Conservation (phyloP, 2,329 filamentous ascomycete genomes). For the Stemphylium lycopersici region DNA sequence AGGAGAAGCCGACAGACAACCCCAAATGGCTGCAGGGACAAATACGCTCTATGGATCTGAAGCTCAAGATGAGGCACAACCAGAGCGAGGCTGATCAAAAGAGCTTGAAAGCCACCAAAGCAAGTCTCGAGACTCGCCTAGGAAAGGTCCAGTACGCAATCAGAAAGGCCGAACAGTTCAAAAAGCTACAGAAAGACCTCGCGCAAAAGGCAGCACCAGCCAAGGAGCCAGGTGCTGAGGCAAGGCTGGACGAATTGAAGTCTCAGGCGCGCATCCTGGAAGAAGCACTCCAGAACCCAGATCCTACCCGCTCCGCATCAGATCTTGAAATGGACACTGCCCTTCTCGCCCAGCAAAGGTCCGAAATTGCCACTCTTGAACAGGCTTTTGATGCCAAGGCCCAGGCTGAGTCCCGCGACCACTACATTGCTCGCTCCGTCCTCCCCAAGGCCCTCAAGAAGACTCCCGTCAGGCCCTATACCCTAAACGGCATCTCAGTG, state of each 20-base stretch:
- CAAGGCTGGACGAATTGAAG: conserved; percentile 22
- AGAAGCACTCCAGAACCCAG: conserved; percentile 22
- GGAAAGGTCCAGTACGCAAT: conserved; percentile 30
- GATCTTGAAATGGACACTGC: conserved; percentile 19
- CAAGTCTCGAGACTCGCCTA: conserved; percentile 32
- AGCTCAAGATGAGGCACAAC: conserved; percentile 35
- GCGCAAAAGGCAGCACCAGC: conserved; percentile 23
- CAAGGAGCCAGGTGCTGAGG: conserved; percentile 27
- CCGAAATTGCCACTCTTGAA: conserved; percentile 27
- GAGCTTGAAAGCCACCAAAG: conserved; percentile 28
- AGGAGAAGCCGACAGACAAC: conserved; percentile 24
- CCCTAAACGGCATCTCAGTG: conserved; percentile 34
- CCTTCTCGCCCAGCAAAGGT: conserved; percentile 15
- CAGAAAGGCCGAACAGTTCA: conserved; percentile 33
- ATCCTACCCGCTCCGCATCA: conserved; percentile 17
- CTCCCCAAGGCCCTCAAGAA: conserved; percentile 29
- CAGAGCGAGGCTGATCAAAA: conserved; percentile 35
- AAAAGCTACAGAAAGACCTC: conserved; percentile 23
- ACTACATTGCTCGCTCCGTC: conserved; percentile 33
- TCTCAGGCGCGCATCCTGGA: conserved; percentile 15
- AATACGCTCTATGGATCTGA: conserved; percentile 28
- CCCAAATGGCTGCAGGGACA: conserved; percentile 36
- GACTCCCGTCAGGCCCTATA: conserved; percentile 27
- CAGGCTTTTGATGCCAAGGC: conserved; percentile 32
- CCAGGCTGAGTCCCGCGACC: conserved; percentile 14